Evolutionary conservation across 768 basidiomycete species (phyloP), one percentile per base, ranked within the genome.

Genomic region (Boletus edulis): DNA sequence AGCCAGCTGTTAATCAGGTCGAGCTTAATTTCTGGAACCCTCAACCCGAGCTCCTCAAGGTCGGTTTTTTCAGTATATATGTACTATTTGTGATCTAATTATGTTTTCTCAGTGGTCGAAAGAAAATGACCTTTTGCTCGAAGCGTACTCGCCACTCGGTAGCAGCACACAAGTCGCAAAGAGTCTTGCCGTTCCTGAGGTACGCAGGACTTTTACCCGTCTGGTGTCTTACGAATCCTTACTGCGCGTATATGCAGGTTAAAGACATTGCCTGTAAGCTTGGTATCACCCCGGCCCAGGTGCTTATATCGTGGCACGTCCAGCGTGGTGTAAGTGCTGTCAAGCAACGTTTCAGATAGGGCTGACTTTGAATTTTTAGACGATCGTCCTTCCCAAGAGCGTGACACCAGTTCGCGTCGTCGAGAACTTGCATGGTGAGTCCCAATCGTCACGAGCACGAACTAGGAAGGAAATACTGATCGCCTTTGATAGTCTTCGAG

Each of bases 81-180:
- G 29, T 40, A n/a, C 8, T 27, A 1, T 41, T 42, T 52, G 24
- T 27, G 11, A 7, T 52, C 10, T 37, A 7, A 37, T 15, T 5
- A 7, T 15, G 15, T 37, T 12, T 46, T n/a, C 7, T 29, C 50
- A 86, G 83, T 91, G 86, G 86, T 74, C 87, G 2, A 83, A 83
- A 66, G 81, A 84, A 44, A 79, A 86, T 55, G 74, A 75, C 17
- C 62, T 91, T 18, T 75, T 90, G 14, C 77, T 89, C 4, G 83
- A 89, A 62, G 87, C 89, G 12, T 91, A 89, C 72, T 91, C 88
- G 13, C 89, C 89, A 2, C 76, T 91, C 3, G 88, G 88, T 46
- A 81, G 87, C 58, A 75, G 71, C 47, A 74, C 78, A 42, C 79
- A 79, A 61, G 86, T 88, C 9, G 74, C 78, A 52, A 75, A 81